Percentiles rank a stretch among this genome's conserved stretches.
Evolutionary conservation across 768 basidiomycete species (phyloP).

Genomic region (Gyrodon lividus): DNA sequence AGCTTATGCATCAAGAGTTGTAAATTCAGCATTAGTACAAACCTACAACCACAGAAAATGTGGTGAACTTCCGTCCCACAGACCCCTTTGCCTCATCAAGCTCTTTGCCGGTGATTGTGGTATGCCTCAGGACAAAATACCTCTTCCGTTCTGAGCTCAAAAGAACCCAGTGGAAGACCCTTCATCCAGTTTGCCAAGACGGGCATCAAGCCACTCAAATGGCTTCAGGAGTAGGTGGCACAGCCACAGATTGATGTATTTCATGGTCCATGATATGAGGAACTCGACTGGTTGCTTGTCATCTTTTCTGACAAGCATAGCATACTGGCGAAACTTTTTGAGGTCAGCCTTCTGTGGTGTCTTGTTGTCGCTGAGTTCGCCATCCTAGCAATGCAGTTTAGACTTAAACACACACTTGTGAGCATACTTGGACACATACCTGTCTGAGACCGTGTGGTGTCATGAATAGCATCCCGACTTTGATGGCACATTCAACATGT

Average conservation of each 20-base stretch:
- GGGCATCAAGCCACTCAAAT: slow-evolving; percentile 9
- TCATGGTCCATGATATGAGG: neutral
- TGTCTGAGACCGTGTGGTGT: neutral
- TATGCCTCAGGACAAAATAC: neutral
- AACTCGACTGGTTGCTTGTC: slow-evolving; percentile 2
- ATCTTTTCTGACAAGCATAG: neutral
- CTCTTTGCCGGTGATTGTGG: slow-evolving; percentile 1
- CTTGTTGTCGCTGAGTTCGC: neutral
- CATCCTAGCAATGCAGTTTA: neutral
- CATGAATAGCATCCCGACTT: slow-evolving; percentile 4
- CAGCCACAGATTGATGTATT: slow-evolving; percentile 2
- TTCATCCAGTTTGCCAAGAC: neutral
- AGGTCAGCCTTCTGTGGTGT: neutral
- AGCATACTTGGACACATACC: neutral
- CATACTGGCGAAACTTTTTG: neutral
- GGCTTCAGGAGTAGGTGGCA: neutral
- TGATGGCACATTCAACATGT: neutral
- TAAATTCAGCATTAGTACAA: neutral
- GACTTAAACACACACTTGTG: neutral
- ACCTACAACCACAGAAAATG: neutral
- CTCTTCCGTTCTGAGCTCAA: neutral
- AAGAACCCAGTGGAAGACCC: slow-evolving; percentile 2
- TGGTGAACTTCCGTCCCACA: neutral
- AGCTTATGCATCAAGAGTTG: neutral
- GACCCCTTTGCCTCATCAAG: slow-evolving; percentile 1